These are phyloP conservation scores for Aspergillus sparsus DNA, from an alignment of 495 filamentous ascomycete species.

Conservation along the genomic window DNA sequence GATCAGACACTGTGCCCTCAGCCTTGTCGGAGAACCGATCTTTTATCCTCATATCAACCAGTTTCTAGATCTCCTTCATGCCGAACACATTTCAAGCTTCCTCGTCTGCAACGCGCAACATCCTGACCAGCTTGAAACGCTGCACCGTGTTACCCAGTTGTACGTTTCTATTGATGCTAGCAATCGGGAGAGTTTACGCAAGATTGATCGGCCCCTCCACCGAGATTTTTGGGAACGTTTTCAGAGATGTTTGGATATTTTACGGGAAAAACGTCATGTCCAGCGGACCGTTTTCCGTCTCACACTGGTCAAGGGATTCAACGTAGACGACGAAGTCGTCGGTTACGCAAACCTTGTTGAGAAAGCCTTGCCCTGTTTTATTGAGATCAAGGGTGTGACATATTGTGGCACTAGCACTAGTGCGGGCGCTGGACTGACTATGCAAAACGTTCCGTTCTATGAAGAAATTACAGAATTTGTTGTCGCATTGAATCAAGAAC, in stretches of 20 bases:
- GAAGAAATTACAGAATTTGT: constrained; percentile 84
- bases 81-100: constrained; percentile 86
- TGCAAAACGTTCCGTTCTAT: constrained; percentile 96
- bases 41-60: constrained; percentile 98
- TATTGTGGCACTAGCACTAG: constrained; percentile 89
- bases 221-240: constrained; percentile 98
- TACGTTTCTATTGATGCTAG: constrained; percentile 95
- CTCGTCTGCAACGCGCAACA: constrained; percentile 98
- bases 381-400: constrained; percentile 95
- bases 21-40: constrained; percentile 91
- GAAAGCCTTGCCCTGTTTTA: constrained; percentile 79
- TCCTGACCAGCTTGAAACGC: constrained; percentile 79
- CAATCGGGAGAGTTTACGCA: constrained; percentile 81
- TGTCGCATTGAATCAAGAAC: constrained; percentile 62
- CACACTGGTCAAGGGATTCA: constrained; percentile 95
- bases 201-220: constrained; percentile 88
- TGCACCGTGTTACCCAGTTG: constrained; percentile 85
- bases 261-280: constrained; percentile 73
- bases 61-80: constrained; percentile 78
- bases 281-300: constrained; percentile 95
- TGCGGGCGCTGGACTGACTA: constrained; percentile 78
- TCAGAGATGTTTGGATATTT: constrained; percentile 83
- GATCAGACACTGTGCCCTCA: constrained; percentile 88
- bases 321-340: constrained; percentile 86
- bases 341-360: constrained; percentile 91